Evolutionary conservation across 2,329 filamentous ascomycete species (phyloP).

Genomic region (Ustilaginoidea virens): DNA sequence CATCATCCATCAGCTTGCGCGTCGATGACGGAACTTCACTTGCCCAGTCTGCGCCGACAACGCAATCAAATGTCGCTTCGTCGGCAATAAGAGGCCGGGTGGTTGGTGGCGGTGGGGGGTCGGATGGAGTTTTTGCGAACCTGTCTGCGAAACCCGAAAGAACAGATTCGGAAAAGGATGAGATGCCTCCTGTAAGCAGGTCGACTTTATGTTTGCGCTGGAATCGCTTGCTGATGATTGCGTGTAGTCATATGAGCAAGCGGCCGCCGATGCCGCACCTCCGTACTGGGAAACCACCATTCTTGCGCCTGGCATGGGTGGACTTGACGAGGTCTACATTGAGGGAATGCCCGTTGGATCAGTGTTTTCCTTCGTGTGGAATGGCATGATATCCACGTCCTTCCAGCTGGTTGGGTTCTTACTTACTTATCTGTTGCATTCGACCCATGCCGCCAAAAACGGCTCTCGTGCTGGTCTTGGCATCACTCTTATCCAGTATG

Average conservation of each 20-base stretch:
- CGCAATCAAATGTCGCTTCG: slow-evolving; percentile 8
- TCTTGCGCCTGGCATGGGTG: slow-evolving; percentile 75
- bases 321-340: slow-evolving; percentile 90
- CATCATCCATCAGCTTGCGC: slow-evolving; percentile 6
- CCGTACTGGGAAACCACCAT: slow-evolving; percentile 99
- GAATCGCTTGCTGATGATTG: slow-evolving; percentile 17
- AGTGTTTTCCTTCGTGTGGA: slow-evolving; percentile 79
- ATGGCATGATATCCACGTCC: slow-evolving; percentile 91
- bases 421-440: slow-evolving; percentile 93
- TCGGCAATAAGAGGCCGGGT: slow-evolving; percentile 30
- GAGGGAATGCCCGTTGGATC: slow-evolving; percentile 89
- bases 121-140: slow-evolving; percentile 94
- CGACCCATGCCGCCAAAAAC: slow-evolving; percentile 95
- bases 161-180: slow-evolving; percentile 65
- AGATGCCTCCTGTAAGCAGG: slow-evolving; percentile 70
- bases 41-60: slow-evolving; percentile 11
- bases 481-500: slow-evolving; percentile 90
- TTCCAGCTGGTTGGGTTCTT: slow-evolving; percentile 96
- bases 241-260: slow-evolving; percentile 85
- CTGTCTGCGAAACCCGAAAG: slow-evolving; percentile 78
- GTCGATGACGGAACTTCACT: neutral
- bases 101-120: slow-evolving; percentile 60
- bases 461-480: slow-evolving; percentile 88
- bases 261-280: slow-evolving; percentile 85
- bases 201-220: neutral